These are phyloP conservation scores for Malassezia equina DNA, from an alignment of 1,284 basidiomycete genomes.

Conservation along the genomic window DNA sequence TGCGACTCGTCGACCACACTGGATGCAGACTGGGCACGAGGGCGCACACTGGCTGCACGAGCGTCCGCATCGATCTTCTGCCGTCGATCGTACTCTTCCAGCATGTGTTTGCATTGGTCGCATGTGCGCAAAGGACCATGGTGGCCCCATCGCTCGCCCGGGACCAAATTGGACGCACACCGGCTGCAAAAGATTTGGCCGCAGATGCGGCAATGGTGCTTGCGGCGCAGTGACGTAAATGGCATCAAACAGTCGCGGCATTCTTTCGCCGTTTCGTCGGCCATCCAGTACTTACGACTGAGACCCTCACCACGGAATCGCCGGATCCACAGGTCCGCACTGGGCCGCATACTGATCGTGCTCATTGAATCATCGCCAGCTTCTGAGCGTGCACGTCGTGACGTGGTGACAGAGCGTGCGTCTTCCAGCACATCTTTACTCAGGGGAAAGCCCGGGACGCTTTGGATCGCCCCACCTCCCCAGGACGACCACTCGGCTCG, in stretches of 20 bases:
- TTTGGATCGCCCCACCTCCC: slow-evolving; percentile 8
- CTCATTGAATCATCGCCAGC: slow-evolving; percentile 22
- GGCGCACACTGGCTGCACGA: background rate
- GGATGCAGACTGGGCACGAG: background rate
- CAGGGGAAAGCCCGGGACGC: slow-evolving; percentile 35
- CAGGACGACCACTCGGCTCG: background rate
- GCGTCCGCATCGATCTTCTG: slow-evolving; percentile 16
- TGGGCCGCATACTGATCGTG: slow-evolving; percentile 18
- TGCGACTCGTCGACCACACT: background rate
- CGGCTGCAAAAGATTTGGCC: slow-evolving; percentile 46
- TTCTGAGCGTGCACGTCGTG: slow-evolving; percentile 25
- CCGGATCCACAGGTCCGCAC: slow-evolving; percentile 35
- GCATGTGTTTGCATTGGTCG: slow-evolving; percentile 83
- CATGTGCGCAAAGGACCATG: slow-evolving; percentile 85
- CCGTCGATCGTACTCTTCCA: slow-evolving; percentile 57
- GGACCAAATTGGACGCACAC: slow-evolving; percentile 94
- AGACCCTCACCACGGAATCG: slow-evolving; percentile 39
- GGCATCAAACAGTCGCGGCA: slow-evolving; percentile 42
- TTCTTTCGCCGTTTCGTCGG: slow-evolving; percentile 83
- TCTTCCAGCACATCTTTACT: slow-evolving; percentile 40
- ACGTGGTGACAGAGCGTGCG: slow-evolving; percentile 30
- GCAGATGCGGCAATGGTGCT: slow-evolving; percentile 47
- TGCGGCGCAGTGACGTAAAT: slow-evolving; percentile 40
- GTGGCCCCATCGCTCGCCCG: slow-evolving; percentile 82
- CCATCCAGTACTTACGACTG: slow-evolving; percentile 46